Base-by-base conservation (phyloP, 2,329 filamentous ascomycete species). In the Calonectria honghensis region DNA sequence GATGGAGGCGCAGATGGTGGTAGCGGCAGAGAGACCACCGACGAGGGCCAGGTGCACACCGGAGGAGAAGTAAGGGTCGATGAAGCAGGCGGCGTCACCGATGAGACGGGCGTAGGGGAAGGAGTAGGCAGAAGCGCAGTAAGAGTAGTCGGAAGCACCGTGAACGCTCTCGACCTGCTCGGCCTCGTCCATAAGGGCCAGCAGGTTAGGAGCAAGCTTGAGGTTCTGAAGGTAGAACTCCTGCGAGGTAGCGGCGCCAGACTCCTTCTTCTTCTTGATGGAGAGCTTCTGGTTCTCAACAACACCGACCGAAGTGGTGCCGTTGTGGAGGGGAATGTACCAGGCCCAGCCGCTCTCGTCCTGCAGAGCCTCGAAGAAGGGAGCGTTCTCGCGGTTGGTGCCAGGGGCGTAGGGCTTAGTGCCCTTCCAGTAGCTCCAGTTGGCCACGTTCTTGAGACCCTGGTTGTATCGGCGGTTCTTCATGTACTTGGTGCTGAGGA, bases 261-360 rank as follows among this genome's bases (percentile, higher is more conserved):
- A 45, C 6, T 77, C 79, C 39, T 79, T 80, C 82, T 87, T 88
- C 76, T 84, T 85, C 0, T 69, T 65, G 16, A 77, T 81, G 11
- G 82, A 77, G 6, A 86, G 37, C 10, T 86, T 79, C 78, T 89
- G 86, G 71, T 84, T 84, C 75, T 81, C 80, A 6, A 88, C 86
- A 9, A 88, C 78, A 16, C 87, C 87, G 0, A 89, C 84, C 0
- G 87, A 89, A 3, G 75, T 68, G 3, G 84, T 88, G 16, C 84
- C 86, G 74, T 89, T 81, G 78, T 90, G 88, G 1, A 90, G 79
- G 0, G 89, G 89, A 68, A 90, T 90, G 63, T 82, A 81, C 88
- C 88, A 90, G 18, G 73, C 80, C 89, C 88, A 90, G 16, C 89
- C 89, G 72, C 86, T 89, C 2, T 70, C 84, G 78, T 90, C 88